phyloP scores from a whole-genome alignment of 805 yeast genomes.

The Lipomyces orientalis region DNA sequence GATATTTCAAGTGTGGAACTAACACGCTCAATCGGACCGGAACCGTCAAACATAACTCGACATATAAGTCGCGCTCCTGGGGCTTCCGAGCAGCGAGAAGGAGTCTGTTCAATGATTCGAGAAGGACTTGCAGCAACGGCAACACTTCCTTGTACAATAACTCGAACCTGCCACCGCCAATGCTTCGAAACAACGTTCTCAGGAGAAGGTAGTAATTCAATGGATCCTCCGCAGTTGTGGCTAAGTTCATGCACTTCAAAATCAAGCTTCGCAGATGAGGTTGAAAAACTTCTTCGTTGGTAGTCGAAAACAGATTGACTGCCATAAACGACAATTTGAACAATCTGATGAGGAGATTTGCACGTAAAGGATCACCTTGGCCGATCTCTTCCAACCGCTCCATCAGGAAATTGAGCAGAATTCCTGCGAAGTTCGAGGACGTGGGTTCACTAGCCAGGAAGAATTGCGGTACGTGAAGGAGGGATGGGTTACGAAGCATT shows the following conservation, averaged over 20 bases:
- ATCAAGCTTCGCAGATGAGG: slow-evolving; percentile 89
- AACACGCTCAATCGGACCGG: slow-evolving; percentile 93
- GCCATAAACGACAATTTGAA: slow-evolving; percentile 96
- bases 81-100: slow-evolving; percentile 83
- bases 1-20: slow-evolving; percentile 86
- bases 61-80: slow-evolving; percentile 91
- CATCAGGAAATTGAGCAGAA: slow-evolving; percentile 75
- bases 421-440: slow-evolving; percentile 87
- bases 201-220: slow-evolving; percentile 85
- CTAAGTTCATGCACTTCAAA: slow-evolving; percentile 73
- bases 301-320: slow-evolving; percentile 82
- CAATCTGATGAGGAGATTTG: slow-evolving; percentile 80
- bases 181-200: slow-evolving; percentile 87
- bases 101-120: slow-evolving; percentile 84
- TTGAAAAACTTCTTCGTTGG: slow-evolving; percentile 83
- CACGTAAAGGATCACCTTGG: slow-evolving; percentile 72
- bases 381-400: slow-evolving; percentile 79
- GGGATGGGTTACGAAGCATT: slow-evolving; percentile 80
- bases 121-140: slow-evolving; percentile 83
- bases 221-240: slow-evolving; percentile 90
- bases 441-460: slow-evolving; percentile 94
- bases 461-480: slow-evolving; percentile 90
- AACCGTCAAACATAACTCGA: slow-evolving; percentile 91
- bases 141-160: slow-evolving; percentile 88
- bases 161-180: slow-evolving; percentile 97